Evolutionary conservation across 2,329 filamentous ascomycete genomes (phyloP), one percentile per base, ranked within the genome.

Genomic region (Fusarium sp.): DNA sequence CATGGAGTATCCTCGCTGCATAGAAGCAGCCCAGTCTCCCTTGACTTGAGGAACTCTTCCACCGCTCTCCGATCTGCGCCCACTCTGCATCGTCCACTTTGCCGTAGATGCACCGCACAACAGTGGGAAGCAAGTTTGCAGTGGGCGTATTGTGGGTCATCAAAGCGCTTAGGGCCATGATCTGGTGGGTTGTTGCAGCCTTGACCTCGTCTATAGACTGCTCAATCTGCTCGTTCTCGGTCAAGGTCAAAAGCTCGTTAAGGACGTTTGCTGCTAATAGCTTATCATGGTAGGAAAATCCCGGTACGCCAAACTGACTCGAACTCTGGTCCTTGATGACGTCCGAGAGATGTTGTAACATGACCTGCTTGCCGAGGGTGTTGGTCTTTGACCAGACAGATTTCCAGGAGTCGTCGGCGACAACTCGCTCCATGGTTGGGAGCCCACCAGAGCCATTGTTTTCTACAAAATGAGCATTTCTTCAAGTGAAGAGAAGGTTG

Each of bases 21-120:
- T 70, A 64, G 33, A 70, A 70, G 33, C 69, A 72, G 13, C 63
- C 69, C 1, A 72, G 36, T 18, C 69, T 67, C 29, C 67, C 67
- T 47, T 72, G 67, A 2, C 62, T 36, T 9, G 63, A 27, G 1
- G 35, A 18, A 0, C 2, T 60, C 13, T 33, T 62, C 67, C 67
- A 72, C 13, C 56, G 27, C 14, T 70, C 63, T 0, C 36, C 9
- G 2, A 70, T 52, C 25, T 61, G 54, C 5, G 4, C 10, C 69
- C 67, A 67, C 29, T 54, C 33, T 11, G 42, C 20, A 2, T 22
- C 16, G 1, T 67, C 63, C 0, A 70, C 29, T 6, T 72, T 72
- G 2, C 64, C 56, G 6, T 70, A 72, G n/a, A 72, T 72, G 8
- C 52, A 70, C 20, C 64, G 40, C 1, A 72, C 60, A 5, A 65